phyloP scores from a whole-genome alignment of 1,139 yeast genomes.

The Yamadazyma aaseri region DNA sequence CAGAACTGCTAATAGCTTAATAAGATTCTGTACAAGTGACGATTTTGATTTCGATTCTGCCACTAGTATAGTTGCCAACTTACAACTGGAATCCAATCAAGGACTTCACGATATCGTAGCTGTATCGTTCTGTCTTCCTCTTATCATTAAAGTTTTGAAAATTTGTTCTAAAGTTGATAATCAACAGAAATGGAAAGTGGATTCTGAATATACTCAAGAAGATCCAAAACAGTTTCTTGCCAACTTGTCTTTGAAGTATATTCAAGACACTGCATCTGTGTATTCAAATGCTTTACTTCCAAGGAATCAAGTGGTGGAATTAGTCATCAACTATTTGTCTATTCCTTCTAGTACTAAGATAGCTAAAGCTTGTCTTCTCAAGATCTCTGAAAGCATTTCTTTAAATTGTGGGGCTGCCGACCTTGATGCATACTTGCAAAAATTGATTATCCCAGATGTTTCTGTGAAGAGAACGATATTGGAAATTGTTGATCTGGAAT shows the following conservation, averaged over 20 bases:
- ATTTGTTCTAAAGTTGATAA: slow-evolving; percentile 56
- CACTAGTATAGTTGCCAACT: slow-evolving; percentile 68
- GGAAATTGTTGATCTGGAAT: slow-evolving; percentile 84
- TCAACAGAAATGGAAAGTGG: slow-evolving; percentile 46
- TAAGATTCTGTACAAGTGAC: slow-evolving; percentile 51
- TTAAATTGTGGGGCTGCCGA: slow-evolving; percentile 57
- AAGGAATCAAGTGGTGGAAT: slow-evolving; percentile 59
- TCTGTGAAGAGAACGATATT: slow-evolving; percentile 78
- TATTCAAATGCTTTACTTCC: slow-evolving; percentile 70
- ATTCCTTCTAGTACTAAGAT: slow-evolving; percentile 76
- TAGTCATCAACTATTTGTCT: slow-evolving; percentile 64
- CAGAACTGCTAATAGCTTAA: slow-evolving; percentile 63
- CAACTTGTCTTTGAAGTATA: slow-evolving; percentile 71
- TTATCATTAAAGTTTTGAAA: slow-evolving; percentile 61
- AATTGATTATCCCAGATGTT: slow-evolving; percentile 57
- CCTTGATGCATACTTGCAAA: slow-evolving; percentile 56
- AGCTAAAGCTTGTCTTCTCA: slow-evolving; percentile 77
- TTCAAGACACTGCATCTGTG: slow-evolving; percentile 72
- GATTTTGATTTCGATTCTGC: slow-evolving; percentile 28
- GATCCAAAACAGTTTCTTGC: slow-evolving; percentile 88
- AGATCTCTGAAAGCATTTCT: slow-evolving; percentile 74
- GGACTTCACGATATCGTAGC: slow-evolving; percentile 67
- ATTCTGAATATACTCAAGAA: slow-evolving; percentile 69
- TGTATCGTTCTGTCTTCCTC: slow-evolving; percentile 72
- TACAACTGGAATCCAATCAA: slow-evolving; percentile 74